Evolutionary conservation across 83 land plant species (phyloP).

Genomic region (Isoetes engelmannii): DNA sequence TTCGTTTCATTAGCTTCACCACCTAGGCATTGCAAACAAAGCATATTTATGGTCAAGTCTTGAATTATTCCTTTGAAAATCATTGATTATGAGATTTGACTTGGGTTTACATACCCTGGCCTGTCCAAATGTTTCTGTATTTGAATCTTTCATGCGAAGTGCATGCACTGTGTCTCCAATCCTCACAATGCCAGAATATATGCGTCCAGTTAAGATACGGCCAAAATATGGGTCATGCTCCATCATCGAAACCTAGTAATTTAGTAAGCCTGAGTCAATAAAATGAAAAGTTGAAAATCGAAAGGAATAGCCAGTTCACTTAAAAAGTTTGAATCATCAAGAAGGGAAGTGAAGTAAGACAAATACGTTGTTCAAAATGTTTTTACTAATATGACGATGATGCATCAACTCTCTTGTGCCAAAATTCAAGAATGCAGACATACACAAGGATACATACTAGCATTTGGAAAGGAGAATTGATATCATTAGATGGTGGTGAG

Average conservation of each 20-base stretch:
- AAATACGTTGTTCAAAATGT: too few species aligned
- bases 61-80: not conserved
- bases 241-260: constrained; percentile 92
- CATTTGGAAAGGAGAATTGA: constrained; percentile 81
- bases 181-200: constrained; percentile 64
- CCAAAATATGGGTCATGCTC: constrained; percentile 87
- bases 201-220: constrained; percentile 88
- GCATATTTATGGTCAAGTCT: not conserved
- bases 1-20: constrained; percentile 87
- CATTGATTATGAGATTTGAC: too few species aligned
- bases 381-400: too few species aligned
- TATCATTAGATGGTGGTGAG: constrained; percentile 62
- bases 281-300: not conserved
- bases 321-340: not conserved
- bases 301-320: too few species aligned
- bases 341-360: not conserved
- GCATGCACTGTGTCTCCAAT: constrained; percentile 90
- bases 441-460: constrained; percentile 50
- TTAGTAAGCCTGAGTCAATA: not conserved
- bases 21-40: constrained; percentile 36
- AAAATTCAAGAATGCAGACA: not conserved
- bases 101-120: constrained; percentile 56
- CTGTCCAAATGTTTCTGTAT: constrained; percentile 60
- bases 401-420: too few species aligned
- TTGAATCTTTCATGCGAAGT: constrained; percentile 47